Evolutionary conservation across 768 basidiomycete genomes (phyloP), one percentile per base, ranked within the genome.

Genomic region (Rhizopogon salebrosus): DNA sequence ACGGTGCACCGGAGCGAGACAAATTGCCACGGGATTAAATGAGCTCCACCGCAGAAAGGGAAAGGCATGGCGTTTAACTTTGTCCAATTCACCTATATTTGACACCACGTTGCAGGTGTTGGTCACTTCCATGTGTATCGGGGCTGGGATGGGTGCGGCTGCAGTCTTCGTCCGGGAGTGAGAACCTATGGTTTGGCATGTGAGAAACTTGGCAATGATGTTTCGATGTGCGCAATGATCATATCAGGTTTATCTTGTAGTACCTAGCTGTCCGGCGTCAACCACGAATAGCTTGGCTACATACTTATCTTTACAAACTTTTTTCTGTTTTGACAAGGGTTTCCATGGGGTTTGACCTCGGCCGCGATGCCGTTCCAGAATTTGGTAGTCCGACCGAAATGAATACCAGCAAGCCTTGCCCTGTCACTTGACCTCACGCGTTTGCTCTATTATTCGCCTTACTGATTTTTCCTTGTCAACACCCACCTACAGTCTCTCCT

Each of bases 141-240:
- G 87, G 16, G 86, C 85, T 11, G 89, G 92, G n/a, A 92, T 92
- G 90, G 91, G 91, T n/a, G 92, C 90, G 8, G 89, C 88, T 18
- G 85, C 74, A 1, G 74, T 90, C 14, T 90, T 91, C 67, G 68
- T 89, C 2, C 72, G 78, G 46, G 86, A 88, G 34, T 39, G 20
- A 39, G 20, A 11, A 46, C 31, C 27, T 27, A 8, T 27, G 27
- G 27, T 27, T 27, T 27, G 27, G 8, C 27, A 27, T 27, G n/a
- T 6, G 5, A 27, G 27, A 8, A 27, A 27, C 27, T 27, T 34
- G 10, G 11, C 4, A 34, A 13, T 31, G 10, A 34, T 34, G 11
- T 34, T 29, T 29, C 9, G 27, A 29, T 9, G 27, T 34, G 31
- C 31, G 31, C 31, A 34, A 34, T 34, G 27, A 27, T 27, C 27